Evolutionary conservation across 176 grass and related monocot genomes (phyloP), one percentile per base, ranked within the genome.

Genomic region (Guadua angustifolia): DNA sequence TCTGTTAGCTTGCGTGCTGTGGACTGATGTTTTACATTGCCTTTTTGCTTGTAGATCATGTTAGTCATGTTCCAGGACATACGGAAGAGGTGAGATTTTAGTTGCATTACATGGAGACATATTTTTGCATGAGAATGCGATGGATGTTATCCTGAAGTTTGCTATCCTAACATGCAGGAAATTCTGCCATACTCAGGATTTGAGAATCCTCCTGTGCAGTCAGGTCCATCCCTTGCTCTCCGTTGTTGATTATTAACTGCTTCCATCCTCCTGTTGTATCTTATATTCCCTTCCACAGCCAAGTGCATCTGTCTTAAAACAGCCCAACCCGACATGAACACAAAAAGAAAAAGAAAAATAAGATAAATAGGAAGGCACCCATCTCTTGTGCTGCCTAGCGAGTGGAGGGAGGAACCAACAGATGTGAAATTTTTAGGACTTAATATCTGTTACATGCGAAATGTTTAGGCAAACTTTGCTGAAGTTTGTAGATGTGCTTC

Each of bases 121-220:
- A 21, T 35, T 35, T 66, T 51, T 73, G 57, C 15, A 42, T 42
- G 52, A 21, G 13, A 81, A 9, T 63, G 25, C 14, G 1, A 55
- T 29, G 64, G 1, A n/a, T 71, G 38, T 29, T 68, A 40, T 61
- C 19, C 19, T 94, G 17, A 86, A 68, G 44, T 63, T 82, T 51
- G 5, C 7, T 74, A 46, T 70, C 5, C 42, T 91, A 55, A 82
- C 69, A 53, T 79, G 92, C 73, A 94, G 93, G 89, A 92, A 78
- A 77, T 88, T 16, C 12, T 88, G 29, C 72, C 81, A 18, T 88
- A 60, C 65, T 40, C 87, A 7, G 64, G 87, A 55, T 88, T 83
- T 83, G 89, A 88, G 49, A 88, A 84, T 43, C 71, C 76, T 75
- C 75, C 89, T 77, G 80, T 74, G n/a, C 88, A 88, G 59, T 79